Percentiles rank a stretch among this genome's conserved stretches.
phyloP scores from a whole-genome alignment of 257 asterid species.

The Thymus mandschuricus region DNA sequence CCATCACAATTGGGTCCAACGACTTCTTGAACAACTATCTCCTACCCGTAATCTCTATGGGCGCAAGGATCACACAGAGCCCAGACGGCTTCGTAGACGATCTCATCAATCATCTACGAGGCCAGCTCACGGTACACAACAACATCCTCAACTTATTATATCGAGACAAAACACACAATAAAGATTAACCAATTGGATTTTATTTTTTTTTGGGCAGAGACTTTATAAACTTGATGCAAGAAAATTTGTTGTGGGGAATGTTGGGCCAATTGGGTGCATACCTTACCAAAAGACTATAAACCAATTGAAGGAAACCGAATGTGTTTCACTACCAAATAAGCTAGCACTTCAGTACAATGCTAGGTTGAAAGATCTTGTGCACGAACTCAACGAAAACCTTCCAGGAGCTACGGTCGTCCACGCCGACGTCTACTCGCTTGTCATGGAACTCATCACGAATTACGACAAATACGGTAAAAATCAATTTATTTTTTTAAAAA shows the following conservation, averaged over 20 bases:
- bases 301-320: constrained; percentile 58
- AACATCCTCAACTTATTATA: too few relatives aligned
- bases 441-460: constrained; percentile 87
- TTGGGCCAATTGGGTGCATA: constrained; percentile 96
- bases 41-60: constrained; percentile 72
- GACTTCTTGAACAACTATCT: constrained; percentile 91
- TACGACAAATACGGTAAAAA: constrained; percentile 62
- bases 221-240: constrained; percentile 79
- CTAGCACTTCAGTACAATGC: constrained; percentile 79
- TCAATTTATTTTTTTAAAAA: too few relatives aligned
- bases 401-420: constrained; percentile 75
- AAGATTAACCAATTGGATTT: too few relatives aligned
- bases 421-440: constrained; percentile 81
- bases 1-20: constrained; percentile 82
- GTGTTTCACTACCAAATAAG: constrained; percentile 78
- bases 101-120: constrained; percentile 61
- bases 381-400: constrained; percentile 60
- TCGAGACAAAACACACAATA: too few relatives aligned
- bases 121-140: constrained; percentile 69
- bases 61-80: constrained; percentile 68
- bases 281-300: constrained; percentile 92
- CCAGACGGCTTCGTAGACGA: constrained; percentile 77
- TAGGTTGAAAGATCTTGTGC: constrained; percentile 59
- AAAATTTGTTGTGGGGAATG: constrained; percentile 82
- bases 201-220: constrained; percentile 52